Conservation (phyloP, 2,329 filamentous ascomycete species). For the Pleoardoris graminearum region DNA sequence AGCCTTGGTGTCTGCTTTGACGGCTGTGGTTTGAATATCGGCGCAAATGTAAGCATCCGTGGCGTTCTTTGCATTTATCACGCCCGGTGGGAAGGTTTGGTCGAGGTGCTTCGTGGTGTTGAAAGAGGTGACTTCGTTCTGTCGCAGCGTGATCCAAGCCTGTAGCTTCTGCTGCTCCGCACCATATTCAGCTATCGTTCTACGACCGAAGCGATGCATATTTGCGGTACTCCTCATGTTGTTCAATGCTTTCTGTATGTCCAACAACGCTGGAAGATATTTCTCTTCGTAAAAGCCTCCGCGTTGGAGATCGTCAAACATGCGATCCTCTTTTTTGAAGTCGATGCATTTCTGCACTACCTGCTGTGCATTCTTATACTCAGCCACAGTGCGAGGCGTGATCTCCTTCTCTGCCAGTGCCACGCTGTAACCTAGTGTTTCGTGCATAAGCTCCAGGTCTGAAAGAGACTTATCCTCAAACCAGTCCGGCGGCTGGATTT, state of each 20-base stretch:
- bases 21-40: too few relatives aligned
- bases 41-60: conserved; percentile 1
- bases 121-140: not conserved
- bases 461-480: not conserved
- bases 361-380: not conserved
- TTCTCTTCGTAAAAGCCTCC: not conserved
- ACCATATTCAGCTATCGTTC: not conserved
- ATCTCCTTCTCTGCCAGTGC: not conserved
- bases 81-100: not conserved
- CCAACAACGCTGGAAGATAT: not conserved
- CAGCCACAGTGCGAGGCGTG: not conserved
- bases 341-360: not conserved
- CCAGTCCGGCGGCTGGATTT: not conserved
- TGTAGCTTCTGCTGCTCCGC: not conserved
- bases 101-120: not conserved
- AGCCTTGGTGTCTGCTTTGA: too few relatives aligned
- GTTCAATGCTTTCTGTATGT: not conserved
- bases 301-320: not conserved
- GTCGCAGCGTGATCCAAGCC: not conserved
- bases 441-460: not conserved
- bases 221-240: not conserved
- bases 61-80: not conserved
- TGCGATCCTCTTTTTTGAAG: not conserved
- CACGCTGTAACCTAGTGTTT: not conserved
- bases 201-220: not conserved